Evolutionary conservation across 257 asterid genomes (phyloP).

Genomic region (Avicennia marina): DNA sequence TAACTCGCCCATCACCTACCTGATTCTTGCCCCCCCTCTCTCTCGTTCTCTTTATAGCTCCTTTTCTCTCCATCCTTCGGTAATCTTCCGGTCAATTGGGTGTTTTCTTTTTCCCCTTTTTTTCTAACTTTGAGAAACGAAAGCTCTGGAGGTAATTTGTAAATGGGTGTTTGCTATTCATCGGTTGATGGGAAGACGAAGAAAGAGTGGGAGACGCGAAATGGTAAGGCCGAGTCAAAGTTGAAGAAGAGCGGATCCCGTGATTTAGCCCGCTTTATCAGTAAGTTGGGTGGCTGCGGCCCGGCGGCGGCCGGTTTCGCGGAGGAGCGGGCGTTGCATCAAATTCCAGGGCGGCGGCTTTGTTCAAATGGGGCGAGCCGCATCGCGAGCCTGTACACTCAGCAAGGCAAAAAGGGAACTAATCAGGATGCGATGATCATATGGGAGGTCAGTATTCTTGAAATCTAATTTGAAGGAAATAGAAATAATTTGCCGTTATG

Average conservation of each 20-base stretch:
- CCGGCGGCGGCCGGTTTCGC: constrained; percentile 39
- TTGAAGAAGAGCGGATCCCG: constrained; percentile 53
- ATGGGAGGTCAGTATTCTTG: constrained; percentile 93
- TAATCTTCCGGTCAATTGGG: too few species aligned
- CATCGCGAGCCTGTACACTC: constrained; percentile 71
- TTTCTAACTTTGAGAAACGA: too few species aligned
- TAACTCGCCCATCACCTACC: too few species aligned
- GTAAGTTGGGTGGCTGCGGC: constrained; percentile 56
- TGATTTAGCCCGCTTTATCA: constrained; percentile 59
- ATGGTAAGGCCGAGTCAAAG: constrained; percentile 37
- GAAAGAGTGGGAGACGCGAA: constrained; percentile 34
- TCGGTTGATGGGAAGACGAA: constrained; percentile 36
- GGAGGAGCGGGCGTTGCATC: constrained; percentile 75
- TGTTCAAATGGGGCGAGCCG: constrained; percentile 61
- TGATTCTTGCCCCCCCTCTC: too few species aligned
- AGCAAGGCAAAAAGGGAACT: constrained; percentile 94
- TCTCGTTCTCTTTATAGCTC: too few species aligned
- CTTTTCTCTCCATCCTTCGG: too few species aligned
- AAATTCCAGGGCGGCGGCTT: constrained; percentile 74
- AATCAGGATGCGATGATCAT: constrained; percentile 96
- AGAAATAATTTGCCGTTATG: not conserved
- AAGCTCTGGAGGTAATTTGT: too few species aligned
- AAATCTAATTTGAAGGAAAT: too few species aligned
- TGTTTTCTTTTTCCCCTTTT: too few species aligned
- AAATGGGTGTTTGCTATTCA: constrained; percentile 93